Conservation (phyloP, 768 basidiomycete species). For the Pulveroboletus sp. region DNA sequence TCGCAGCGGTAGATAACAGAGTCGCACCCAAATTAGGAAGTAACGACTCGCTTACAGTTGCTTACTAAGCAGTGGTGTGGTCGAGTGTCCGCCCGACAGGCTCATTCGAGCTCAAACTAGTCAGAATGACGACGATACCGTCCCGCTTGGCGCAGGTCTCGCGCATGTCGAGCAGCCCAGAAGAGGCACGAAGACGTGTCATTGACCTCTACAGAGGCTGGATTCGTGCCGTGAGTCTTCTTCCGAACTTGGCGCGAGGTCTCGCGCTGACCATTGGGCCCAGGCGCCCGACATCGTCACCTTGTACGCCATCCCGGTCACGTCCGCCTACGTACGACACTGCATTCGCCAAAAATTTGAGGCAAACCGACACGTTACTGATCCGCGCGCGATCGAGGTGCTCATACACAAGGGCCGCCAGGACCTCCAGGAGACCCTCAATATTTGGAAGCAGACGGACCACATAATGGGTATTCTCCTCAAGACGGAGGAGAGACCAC, state of each 20-base stretch:
- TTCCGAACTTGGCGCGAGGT: not conserved
- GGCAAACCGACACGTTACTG: conserved; percentile 74
- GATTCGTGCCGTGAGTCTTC: conserved; percentile 77
- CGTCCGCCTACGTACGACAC: conserved; percentile 73
- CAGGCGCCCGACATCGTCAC: conserved; percentile 90
- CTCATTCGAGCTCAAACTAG: not conserved
- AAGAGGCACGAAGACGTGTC: conserved; percentile 64
- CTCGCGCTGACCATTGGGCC: not conserved
- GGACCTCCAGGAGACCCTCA: conserved; percentile 93
- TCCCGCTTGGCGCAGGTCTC: conserved; percentile 76
- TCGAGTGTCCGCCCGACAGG: conserved; percentile 10
- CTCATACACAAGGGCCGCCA: conserved; percentile 78
- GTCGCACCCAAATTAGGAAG: conserved; percentile 11
- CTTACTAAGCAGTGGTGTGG: conserved; percentile 16
- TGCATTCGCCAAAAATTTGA: conserved; percentile 87
- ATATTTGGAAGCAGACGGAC: conserved; percentile 87
- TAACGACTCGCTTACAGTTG: not conserved
- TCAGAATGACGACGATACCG: conserved; percentile 80
- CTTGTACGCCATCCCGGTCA: conserved; percentile 78
- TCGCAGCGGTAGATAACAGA: conserved; percentile 15
- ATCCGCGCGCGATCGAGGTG: conserved; percentile 79
- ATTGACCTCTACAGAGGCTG: conserved; percentile 86
- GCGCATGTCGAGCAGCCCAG: conserved; percentile 48
- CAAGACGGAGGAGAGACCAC: conserved; percentile 42
- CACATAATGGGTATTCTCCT: conserved; percentile 73